Percentiles rank a stretch among this genome's conserved stretches.
phyloP scores from a whole-genome alignment of 2,329 filamentous ascomycete genomes.

The Diaporthe sp. region DNA sequence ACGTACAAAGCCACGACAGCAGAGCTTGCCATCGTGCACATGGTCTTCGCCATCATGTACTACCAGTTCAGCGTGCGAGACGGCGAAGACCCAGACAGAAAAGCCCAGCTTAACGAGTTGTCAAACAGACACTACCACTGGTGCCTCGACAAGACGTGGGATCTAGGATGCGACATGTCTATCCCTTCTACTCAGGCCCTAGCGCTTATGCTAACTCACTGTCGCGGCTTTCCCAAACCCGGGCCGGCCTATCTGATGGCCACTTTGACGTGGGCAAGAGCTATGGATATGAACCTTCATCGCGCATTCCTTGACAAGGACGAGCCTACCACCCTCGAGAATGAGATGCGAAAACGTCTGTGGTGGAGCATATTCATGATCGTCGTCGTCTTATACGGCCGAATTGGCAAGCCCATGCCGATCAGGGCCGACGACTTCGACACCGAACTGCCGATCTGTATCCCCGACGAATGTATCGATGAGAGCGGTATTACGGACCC shows the following conservation, averaged over 20 bases:
- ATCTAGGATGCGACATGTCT: slow-evolving; percentile 70
- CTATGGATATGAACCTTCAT: slow-evolving; percentile 81
- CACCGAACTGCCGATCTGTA: slow-evolving; percentile 77
- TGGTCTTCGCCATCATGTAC: slow-evolving; percentile 82
- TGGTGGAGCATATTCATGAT: slow-evolving; percentile 80
- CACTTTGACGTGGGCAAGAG: slow-evolving; percentile 72
- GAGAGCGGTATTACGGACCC: slow-evolving; percentile 69
- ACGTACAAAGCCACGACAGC: slow-evolving; percentile 69
- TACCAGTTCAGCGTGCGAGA: slow-evolving; percentile 83
- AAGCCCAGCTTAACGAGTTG: slow-evolving; percentile 67
- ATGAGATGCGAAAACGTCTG: slow-evolving; percentile 80
- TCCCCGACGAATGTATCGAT: slow-evolving; percentile 77
- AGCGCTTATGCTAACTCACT: slow-evolving; percentile 76
- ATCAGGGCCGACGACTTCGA: slow-evolving; percentile 81
- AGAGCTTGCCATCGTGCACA: slow-evolving; percentile 78
- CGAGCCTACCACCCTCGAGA: slow-evolving; percentile 66
- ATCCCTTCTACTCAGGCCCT: slow-evolving; percentile 79
- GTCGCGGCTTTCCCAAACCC: slow-evolving; percentile 82
- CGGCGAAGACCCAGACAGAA: slow-evolving; percentile 62
- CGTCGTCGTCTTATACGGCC: slow-evolving; percentile 76
- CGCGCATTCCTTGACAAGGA: slow-evolving; percentile 68
- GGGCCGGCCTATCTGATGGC: slow-evolving; percentile 78
- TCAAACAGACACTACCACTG: slow-evolving; percentile 86
- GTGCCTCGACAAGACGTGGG: slow-evolving; percentile 74
- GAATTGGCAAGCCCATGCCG: slow-evolving; percentile 81